Evolutionary conservation across 176 grass and related monocot genomes (phyloP), one percentile per base, ranked within the genome.

Genomic region (Paspalum notatum): DNA sequence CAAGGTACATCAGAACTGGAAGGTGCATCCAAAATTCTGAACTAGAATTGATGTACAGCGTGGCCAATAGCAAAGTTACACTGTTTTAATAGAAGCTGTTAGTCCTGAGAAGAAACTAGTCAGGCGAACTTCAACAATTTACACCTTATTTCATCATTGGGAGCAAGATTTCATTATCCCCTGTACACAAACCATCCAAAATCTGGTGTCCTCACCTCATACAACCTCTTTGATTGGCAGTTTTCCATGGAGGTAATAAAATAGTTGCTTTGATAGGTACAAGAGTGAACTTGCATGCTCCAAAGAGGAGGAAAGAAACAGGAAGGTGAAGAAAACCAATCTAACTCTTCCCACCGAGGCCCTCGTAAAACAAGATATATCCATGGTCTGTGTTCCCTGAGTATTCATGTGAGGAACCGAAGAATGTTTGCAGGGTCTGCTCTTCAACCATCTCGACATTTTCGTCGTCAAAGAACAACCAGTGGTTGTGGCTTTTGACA

Each of bases 311-410:
- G 15, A 62, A 82, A 48, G 71, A 13, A 58, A 76, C 72, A 55
- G 61, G 74, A 44, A 86, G 82, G 44, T 26, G 5, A 53, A 60
- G 51, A 63, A 66, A 82, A 77, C 71, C 66, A 44, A 66, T 58
- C 83, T 86, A 90, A 90, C 85, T 84, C 85, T 87, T 87, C 74
- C 72, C 87, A 60, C 88, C 88, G 69, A 89, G 89, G 63, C 96
- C 88, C 83, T 98, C 96, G 21, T 99, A 99, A 67, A 99, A 99
- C 82, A 99, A 90, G 87, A 99, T 99, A 79, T 99, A 99, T 4
- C 96, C 96, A 86, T 99, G 92, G 74, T 99, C 96, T 5, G 96
- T 95, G 85, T 99, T 99, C 82, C 96, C 93, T 16, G 96, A 87
- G 67, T 93, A 99, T 79, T 99, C 96, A 25, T 99, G 96, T 10